A percentile compares a stretch with the other conserved stretches of the same genome.
Conservation (phyloP, 2,329 filamentous ascomycete species). For the Zymoseptoria pseudotritici region DNA sequence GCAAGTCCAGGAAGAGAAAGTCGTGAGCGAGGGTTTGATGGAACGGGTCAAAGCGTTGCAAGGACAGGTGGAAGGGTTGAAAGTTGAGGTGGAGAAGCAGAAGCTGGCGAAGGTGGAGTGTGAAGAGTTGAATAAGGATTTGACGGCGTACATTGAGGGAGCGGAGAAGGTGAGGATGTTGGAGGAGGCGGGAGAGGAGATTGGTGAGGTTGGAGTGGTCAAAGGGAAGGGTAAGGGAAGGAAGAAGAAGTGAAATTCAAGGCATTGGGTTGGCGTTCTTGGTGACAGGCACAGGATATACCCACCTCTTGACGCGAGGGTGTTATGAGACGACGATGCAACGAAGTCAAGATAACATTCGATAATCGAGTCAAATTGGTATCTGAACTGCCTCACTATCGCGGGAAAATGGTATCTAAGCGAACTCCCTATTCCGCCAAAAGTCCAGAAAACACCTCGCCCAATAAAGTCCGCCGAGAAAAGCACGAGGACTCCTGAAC, state of each 20-base stretch:
- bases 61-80: constrained; percentile 50
- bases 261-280: not conserved
- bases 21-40: constrained; percentile 72
- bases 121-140: constrained; percentile 76
- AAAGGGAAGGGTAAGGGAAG: constrained; percentile 45
- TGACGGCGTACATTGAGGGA: constrained; percentile 80
- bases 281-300: not conserved
- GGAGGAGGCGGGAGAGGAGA: constrained; percentile 54
- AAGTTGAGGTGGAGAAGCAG: constrained; percentile 36
- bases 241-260: constrained; percentile 26
- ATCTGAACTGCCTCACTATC: not conserved
- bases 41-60: constrained; percentile 67
- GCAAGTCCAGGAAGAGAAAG: constrained; percentile 78
- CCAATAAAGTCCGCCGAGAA: not conserved
- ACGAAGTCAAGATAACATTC: not conserved
- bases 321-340: too few relatives aligned
- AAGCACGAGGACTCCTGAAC: not conserved
- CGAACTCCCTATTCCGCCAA: not conserved
- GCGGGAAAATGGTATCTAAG: not conserved
- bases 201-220: constrained; percentile 49
- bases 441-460: too few relatives aligned
- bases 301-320: not conserved
- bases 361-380: not conserved
- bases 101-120: constrained; percentile 59
- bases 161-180: constrained; percentile 71